These are phyloP conservation scores for Tulasnella sp. DNA, from an alignment of 768 basidiomycete species.

Conservation along the genomic window DNA sequence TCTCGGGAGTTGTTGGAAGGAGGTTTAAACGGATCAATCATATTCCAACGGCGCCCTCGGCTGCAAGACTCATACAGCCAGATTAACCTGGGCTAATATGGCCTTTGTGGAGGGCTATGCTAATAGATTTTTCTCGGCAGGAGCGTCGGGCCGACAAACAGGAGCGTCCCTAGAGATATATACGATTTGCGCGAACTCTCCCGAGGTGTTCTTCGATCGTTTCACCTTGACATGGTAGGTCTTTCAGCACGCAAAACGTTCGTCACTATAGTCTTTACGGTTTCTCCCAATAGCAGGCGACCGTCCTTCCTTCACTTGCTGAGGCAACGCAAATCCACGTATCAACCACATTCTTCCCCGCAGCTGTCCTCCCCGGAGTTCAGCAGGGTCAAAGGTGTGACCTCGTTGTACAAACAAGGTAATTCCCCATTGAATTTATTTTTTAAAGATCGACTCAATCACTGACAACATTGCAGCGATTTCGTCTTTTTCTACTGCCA, in stretches of 20 bases:
- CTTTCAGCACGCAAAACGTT: background rate
- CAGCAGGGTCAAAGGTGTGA: conserved; percentile 40
- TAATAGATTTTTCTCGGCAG: background rate
- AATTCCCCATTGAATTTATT: background rate
- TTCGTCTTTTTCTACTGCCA: conserved; percentile 86
- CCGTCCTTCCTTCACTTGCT: background rate
- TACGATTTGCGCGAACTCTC: background rate
- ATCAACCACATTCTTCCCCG: conserved; percentile 78
- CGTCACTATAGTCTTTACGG: background rate
- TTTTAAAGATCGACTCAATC: background rate
- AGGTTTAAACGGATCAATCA: background rate
- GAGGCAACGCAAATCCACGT: conserved; percentile 56
- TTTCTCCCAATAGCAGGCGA: background rate
- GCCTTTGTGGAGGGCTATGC: background rate
- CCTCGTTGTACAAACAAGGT: conserved; percentile 50
- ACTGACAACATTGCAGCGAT: conserved; percentile 50
- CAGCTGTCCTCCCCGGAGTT: conserved; percentile 42
- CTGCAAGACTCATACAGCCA: background rate
- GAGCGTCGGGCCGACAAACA: background rate
- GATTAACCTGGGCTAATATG: background rate
- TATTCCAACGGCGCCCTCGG: background rate
- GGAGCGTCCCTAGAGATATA: background rate
- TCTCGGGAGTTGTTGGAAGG: background rate
- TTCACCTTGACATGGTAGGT: background rate
- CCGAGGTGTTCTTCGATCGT: background rate